Base-by-base conservation (phyloP, 495 filamentous ascomycete species). In the Trichocladium uniseriatum region DNA sequence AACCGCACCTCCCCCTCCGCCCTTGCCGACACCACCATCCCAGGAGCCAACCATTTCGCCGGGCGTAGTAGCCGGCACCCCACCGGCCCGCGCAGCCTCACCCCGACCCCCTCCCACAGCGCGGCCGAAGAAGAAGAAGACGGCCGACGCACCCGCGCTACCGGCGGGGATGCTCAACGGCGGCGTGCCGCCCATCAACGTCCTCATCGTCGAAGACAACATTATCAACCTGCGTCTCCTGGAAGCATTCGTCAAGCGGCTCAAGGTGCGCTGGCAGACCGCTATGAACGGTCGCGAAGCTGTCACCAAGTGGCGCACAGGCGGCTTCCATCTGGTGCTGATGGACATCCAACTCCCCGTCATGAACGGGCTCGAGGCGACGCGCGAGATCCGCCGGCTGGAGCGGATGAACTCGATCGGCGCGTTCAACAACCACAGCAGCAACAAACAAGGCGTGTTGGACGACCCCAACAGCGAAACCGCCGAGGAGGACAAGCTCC, bases 341-440 rank as follows among this genome's bases (percentile, higher is more conserved):
- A 98, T 98, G 92, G 92, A 98, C 65, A 97, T 98, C 56, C 92
- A 98, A 60, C 71, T 98, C 45, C 92, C 92, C 1, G 86, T 97
- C 49, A 98, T 98, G 92, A 95, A 82, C 57, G 92, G 92, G 1
- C 66, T 98, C 46, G 88, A 96, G 45, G 92, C 92, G n/a, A 97
- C 92, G 0, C 89, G 89, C 55, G 92, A 98, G 70, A 98, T 98
- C 41, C 76, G 92, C 51, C 71, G 94, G 45, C 68, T 98, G 37
- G 92, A 98, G 65, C 77, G 86, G 32, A 74, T 91, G 37, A 97
- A 96, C 59, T 82, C 78, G 24, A 92, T 97, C 58, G 92, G 89
- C 47, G 89, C 89, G 24, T 92, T 94, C 10, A 45, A 14, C 29
- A 28, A 18, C 10, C 6, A 2, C 16, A 22, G 19, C 7, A 24